Evolutionary conservation across 306 rosid species (phyloP).

Genomic region (Senna siamea): DNA sequence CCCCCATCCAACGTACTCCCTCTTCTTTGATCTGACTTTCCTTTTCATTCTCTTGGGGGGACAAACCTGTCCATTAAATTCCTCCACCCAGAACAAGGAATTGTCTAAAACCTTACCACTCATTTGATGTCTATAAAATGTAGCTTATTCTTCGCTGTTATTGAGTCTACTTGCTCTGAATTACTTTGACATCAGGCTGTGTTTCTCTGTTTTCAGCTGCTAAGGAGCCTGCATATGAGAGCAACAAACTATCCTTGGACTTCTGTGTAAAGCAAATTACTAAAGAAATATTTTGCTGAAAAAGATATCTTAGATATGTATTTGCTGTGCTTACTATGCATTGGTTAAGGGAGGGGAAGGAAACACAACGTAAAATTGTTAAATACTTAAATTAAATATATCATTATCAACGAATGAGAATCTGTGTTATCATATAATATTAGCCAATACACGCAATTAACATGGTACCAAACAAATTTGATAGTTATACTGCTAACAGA

Average conservation of each 20-base stretch:
- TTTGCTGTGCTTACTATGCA: neutral
- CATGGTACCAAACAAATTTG: neutral
- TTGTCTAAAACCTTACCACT: constrained; percentile 4
- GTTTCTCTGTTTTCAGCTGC: constrained; percentile 28
- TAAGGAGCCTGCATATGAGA: neutral
- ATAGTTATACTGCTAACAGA: neutral
- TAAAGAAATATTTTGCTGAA: neutral
- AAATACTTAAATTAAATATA: too few relatives aligned
- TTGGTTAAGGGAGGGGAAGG: neutral
- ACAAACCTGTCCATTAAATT: constrained; percentile 41
- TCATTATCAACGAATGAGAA: neutral
- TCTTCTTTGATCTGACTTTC: constrained; percentile 50
- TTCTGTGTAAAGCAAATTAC: neutral
- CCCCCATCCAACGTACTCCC: constrained; percentile 78
- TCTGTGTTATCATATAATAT: neutral
- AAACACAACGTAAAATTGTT: neutral
- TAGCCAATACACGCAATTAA: neutral
- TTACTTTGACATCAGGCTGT: neutral
- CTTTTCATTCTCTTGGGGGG: constrained; percentile 43
- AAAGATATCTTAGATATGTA: too few relatives aligned
- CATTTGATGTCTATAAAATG: constrained; percentile 14
- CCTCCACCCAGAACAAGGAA: constrained; percentile 45
- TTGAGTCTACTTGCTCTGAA: constrained; percentile 15
- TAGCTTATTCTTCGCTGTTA: constrained; percentile 7
- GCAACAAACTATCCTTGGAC: neutral